These are phyloP conservation scores for Spiraea crenata DNA, from an alignment of 331 rosid species.

Conservation along the genomic window DNA sequence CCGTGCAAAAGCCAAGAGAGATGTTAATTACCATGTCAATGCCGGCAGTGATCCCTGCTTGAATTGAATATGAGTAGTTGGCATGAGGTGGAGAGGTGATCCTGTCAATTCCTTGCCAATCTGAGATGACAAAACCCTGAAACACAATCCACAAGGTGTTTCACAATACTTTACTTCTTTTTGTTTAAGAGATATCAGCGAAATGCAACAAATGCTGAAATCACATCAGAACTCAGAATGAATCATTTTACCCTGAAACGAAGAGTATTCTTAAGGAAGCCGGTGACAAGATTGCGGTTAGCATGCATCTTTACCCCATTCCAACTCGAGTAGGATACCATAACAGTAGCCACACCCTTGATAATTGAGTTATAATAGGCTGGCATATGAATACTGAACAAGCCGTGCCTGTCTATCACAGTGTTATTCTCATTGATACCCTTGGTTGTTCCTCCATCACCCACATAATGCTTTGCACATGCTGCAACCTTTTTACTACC, in stretches of 20 bases:
- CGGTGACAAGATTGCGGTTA: constrained; percentile 48
- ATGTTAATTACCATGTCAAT: constrained; percentile 57
- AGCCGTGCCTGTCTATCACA: constrained; percentile 38
- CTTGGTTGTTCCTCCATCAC: constrained; percentile 70
- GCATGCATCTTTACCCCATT: constrained; percentile 69
- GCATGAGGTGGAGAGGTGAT: constrained; percentile 63
- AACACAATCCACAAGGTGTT: constrained; percentile 6
- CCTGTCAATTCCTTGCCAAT: constrained; percentile 69
- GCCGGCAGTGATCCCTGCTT: constrained; percentile 63
- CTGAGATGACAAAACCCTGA: constrained; percentile 80
- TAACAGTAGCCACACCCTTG: constrained; percentile 63
- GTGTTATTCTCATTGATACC: constrained; percentile 69
- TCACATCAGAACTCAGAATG: not conserved
- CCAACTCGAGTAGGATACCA: constrained; percentile 78
- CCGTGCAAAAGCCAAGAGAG: not conserved
- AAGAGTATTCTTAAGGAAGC: constrained; percentile 55
- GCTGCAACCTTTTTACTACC: constrained; percentile 45
- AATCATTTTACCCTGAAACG: constrained; percentile 49
- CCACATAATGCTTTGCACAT: constrained; percentile 69
- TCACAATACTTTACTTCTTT: not conserved
- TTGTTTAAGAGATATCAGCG: not conserved
- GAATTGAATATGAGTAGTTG: constrained; percentile 57
- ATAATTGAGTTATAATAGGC: constrained; percentile 49
- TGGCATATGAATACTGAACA: constrained; percentile 67
- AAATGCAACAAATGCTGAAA: not conserved